Conservation (phyloP, 208 protist genomes). For the Sergeia podlipaevii region DNA sequence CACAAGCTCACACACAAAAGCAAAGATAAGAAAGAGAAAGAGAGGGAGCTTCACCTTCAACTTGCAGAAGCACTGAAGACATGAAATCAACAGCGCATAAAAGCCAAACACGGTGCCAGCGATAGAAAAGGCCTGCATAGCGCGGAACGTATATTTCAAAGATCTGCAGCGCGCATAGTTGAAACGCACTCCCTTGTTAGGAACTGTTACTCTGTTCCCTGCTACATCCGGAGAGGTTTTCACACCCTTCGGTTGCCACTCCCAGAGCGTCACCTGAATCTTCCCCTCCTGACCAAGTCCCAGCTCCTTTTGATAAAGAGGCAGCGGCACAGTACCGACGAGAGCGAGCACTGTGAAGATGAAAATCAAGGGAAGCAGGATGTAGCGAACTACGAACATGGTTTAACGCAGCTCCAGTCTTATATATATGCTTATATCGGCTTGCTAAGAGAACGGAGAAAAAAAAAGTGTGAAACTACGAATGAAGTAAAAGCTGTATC, state of each 20-base stretch:
- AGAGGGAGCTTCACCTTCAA: slow-evolving; percentile 47
- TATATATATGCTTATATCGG: not conserved
- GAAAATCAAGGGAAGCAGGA: slow-evolving; percentile 25
- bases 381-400: slow-evolving; percentile 25
- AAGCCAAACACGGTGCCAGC: slow-evolving; percentile 36
- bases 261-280: slow-evolving; percentile 27
- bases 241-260: slow-evolving; percentile 12
- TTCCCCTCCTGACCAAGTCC: slow-evolving; percentile 12
- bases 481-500: slow-evolving; percentile 1
- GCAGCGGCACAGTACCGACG: slow-evolving; percentile 31
- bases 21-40: slow-evolving; percentile 41
- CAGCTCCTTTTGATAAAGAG: slow-evolving; percentile 26
- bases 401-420: not conserved
- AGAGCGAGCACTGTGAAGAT: slow-evolving; percentile 31
- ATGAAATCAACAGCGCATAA: slow-evolving; percentile 32
- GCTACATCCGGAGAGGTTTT: slow-evolving; percentile 14
- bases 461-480: slow-evolving; percentile 4
- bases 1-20: slow-evolving; percentile 24
- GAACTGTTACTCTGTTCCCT: slow-evolving; percentile 7
- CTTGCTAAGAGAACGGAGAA: slow-evolving; percentile 4
- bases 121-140: slow-evolving; percentile 41
- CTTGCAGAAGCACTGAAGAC: slow-evolving; percentile 31
- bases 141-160: slow-evolving; percentile 31
- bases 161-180: slow-evolving; percentile 39
- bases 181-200: slow-evolving; percentile 20